These are phyloP conservation scores for Toxoplasma gondii DNA, from an alignment of 169 alveolate genomes.

Conservation along the genomic window DNA sequence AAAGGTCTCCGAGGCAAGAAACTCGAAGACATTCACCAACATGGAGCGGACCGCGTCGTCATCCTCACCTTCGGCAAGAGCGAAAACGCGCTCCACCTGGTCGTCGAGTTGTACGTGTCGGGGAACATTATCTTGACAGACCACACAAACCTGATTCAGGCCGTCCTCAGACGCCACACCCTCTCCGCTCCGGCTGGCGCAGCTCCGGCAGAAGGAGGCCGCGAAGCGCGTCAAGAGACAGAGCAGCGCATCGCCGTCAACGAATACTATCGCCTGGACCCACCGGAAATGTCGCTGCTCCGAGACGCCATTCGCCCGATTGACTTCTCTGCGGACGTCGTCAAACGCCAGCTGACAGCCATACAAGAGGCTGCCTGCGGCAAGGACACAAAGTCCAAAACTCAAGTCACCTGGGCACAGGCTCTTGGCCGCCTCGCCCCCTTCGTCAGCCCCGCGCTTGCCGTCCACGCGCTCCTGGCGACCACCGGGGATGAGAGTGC, in stretches of 20 bases:
- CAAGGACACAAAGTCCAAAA: background rate
- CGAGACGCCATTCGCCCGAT: conserved; percentile 14
- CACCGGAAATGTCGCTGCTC: conserved; percentile 38
- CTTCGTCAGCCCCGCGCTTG: conserved; percentile 68
- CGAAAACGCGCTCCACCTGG: conserved; percentile 57
- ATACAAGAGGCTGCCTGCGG: background rate
- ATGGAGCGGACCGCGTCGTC: conserved; percentile 74
- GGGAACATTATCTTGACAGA: conserved; percentile 75
- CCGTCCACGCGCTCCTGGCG: conserved; percentile 47
- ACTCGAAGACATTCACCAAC: conserved; percentile 65
- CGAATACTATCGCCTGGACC: background rate
- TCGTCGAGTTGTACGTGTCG: conserved; percentile 70
- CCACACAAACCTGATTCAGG: conserved; percentile 39
- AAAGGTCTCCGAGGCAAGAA: conserved; percentile 68
- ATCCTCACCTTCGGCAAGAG: conserved; percentile 46
- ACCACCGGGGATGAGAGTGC: conserved; percentile 20
- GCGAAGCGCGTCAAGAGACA: background rate
- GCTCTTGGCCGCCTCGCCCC: conserved; percentile 65
- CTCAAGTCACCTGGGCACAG: conserved; percentile 40
- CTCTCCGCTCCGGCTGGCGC: conserved; percentile 21
- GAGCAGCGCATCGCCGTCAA: conserved; percentile 34
- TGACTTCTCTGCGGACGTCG: background rate
- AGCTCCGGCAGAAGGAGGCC: background rate
- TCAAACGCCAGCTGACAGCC: conserved; percentile 4
- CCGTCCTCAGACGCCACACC: conserved; percentile 45